Evolutionary conservation across 1,284 basidiomycete species (phyloP), one percentile per base, ranked within the genome.

Genomic region (Cutaneotrichosporon daszewskae): DNA sequence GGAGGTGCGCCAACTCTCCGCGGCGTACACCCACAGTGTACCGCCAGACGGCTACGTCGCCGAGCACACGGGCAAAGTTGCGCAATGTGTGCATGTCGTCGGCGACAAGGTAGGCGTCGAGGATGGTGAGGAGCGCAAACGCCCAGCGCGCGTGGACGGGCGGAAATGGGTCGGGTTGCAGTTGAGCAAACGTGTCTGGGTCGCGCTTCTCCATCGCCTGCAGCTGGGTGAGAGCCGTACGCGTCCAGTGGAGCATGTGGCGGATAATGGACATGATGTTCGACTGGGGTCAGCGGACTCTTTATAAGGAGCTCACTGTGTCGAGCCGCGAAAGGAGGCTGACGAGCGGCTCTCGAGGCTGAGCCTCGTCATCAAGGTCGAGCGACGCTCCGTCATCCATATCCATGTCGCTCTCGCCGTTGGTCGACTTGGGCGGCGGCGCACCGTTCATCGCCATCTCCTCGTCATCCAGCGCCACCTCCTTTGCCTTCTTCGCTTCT

Each of bases 61-160:
- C 74, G 57, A 83, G 83, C 4, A 79, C 81, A 25, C 87, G 80
- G 2, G 84, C 85, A 20, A 96, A 77, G 40, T 78, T 82, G 14
- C 91, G 82, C 40, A 95, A 68, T 2, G 79, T 74, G 53, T 79
- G 83, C 68, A 85, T 83, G 57, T 94, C 84, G 48, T 88, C 85
- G 13, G 83, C 80, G 27, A 80, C 78, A 24, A 92, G 72, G 25
- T 80, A 75, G 12, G 80, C 77, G 43, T 90, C 87, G 17, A 91
- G 72, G 33, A 80, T 76, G 14, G 83, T 74, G 13, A 96, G 76
- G 32, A 92, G 76, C 3, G 79, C 76, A 66, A 94, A 89, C 34
- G 90, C 80, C 90, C 91, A 95, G 25, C 79, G 79, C 2, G 80
- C 79, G 59, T 92, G 86, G 18, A 76, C 72, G 40, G 80, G 75